Base-by-base conservation (phyloP, 345 rosid species). In the Iberis pinnata region DNA sequence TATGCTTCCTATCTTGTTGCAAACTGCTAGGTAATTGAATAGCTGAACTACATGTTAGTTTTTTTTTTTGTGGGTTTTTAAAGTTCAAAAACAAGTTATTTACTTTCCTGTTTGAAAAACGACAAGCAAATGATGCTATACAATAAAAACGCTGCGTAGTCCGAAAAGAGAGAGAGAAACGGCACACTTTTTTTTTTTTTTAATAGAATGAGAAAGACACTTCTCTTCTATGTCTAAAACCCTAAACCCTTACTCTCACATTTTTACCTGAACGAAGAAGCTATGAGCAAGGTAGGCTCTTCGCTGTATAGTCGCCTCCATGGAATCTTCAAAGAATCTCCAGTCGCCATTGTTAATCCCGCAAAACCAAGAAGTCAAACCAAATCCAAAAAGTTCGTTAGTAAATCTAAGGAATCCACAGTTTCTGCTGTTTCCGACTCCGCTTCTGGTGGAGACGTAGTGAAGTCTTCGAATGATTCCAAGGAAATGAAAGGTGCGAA, bases 251-350 rank as follows among this genome's bases (percentile, higher is more conserved):
- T 43, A 8, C 25, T 18, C 49, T 43, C 35, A 16, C 65, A 53
- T 46, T 60, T 46, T 39, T 0, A 39, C 4, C 45, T 13, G 8
- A 22, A 22, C 51, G 45, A 67, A 60, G 45, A 67, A 60, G 45
- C 62, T 4, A 73, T 73, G 77, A 69, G 74, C 68, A 43, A 65
- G 40, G 51, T 60, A 46, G 65, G 65, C 42, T 44, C 78, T 29
- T 53, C 74, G 40, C 43, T 73, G 10, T 49, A 32, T 55, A 73
- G 67, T 63, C 73, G 76, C 58, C 70, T 79, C 38, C 60, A 9
- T 48, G 77, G 75, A 35, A 50, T 73, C 33, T 63, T 78, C 8
- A 63, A 68, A 35, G 45, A 69, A 18, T 1, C 72, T 22, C 8
- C 46, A 7, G 12, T 48, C 51, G 57, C 68, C 54, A 33, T 60